Percentiles rank a stretch among this genome's conserved stretches.
phyloP scores from a whole-genome alignment of 257 asterid species.

The Ocimum tenuiflorum region DNA sequence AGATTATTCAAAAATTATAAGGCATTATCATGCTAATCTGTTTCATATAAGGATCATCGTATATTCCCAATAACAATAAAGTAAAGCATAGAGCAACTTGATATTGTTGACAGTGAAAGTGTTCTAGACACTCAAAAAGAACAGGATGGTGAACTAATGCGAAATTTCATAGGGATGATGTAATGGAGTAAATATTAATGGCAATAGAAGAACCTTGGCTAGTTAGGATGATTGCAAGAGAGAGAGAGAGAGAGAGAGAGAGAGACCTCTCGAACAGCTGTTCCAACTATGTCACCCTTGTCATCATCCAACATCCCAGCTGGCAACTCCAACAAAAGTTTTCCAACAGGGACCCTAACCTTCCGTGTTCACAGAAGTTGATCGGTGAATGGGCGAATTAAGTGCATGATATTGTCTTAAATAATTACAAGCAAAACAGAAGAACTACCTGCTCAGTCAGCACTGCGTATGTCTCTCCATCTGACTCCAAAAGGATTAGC shows the following conservation, averaged over 20 bases:
- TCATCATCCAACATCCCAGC: slow-evolving; percentile 97
- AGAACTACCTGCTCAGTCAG: slow-evolving; percentile 75
- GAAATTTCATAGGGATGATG: not conserved
- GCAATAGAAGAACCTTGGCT: not conserved
- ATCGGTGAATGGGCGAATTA: slow-evolving; percentile 11
- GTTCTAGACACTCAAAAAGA: not conserved
- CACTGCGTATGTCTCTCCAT: slow-evolving; percentile 82
- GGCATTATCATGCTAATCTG: not conserved
- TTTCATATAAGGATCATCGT: not conserved
- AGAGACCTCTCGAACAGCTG: slow-evolving; percentile 90
- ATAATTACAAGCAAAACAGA: not conserved
- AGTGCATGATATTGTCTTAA: not conserved
- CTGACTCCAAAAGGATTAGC: slow-evolving; percentile 75
- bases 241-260: slow-evolving; percentile 21
- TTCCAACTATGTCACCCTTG: slow-evolving; percentile 82
- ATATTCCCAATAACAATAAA: not conserved
- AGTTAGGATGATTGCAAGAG: not conserved
- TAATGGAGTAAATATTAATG: too few species aligned
- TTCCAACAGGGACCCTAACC: slow-evolving; percentile 97
- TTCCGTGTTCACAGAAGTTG: slow-evolving; percentile 25
- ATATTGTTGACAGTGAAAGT: not conserved
- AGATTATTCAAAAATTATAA: not conserved
- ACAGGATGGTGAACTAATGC: not conserved
- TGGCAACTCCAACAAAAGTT: slow-evolving; percentile 80
- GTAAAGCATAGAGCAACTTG: not conserved